Evolutionary conservation across 2,329 filamentous ascomycete species (phyloP), one percentile per base, ranked within the genome.

Genomic region (Exophiala bonariae): DNA sequence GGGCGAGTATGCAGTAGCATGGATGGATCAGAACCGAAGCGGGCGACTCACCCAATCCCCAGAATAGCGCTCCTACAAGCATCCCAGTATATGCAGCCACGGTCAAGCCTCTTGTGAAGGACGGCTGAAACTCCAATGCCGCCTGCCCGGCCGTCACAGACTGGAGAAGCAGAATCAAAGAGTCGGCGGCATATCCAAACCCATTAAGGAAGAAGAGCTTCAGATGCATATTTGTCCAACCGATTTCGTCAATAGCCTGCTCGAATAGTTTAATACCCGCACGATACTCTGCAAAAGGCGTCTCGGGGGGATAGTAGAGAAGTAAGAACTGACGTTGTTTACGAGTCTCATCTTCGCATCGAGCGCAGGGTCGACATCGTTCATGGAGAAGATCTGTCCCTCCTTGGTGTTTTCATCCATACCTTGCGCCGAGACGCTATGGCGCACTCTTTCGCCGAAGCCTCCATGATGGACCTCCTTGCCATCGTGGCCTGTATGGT

Each of bases 131-230:
- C 34, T 59, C 56, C 10, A 47, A 23, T 3, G 49, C 55, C 14
- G 55, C 56, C 35, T 57, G 54, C 11, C 50, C 49, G 9, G 53
- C 46, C 3, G 51, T 56, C 28, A 58, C 44, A 13, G 53, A 56
- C 32, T 58, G 55, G 31, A 58, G 31, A 14, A 58, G 49, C 11
- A 58, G 41, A 41, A 71, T 64, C 50, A 69, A 53, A 10, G 65
- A 68, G 49, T 69, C 64, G 23, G 67, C 65, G 0, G 62, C 65
- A 52, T 71, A 77, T 45, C 80, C 80, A 53, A 83, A 83, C 5
- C 81, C 80, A 55, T 82, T 83, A 37, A 84, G 69, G 56, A 77
- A 76, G 63, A 83, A 83, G 1, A 83, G 67, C 61, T 82, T 82
- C 61, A 72, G 70, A 54, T 83, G 80, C 57, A 78, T 82, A 0